phyloP scores from a whole-genome alignment of 768 basidiomycete species.

The Nevesoporus exiguus region DNA sequence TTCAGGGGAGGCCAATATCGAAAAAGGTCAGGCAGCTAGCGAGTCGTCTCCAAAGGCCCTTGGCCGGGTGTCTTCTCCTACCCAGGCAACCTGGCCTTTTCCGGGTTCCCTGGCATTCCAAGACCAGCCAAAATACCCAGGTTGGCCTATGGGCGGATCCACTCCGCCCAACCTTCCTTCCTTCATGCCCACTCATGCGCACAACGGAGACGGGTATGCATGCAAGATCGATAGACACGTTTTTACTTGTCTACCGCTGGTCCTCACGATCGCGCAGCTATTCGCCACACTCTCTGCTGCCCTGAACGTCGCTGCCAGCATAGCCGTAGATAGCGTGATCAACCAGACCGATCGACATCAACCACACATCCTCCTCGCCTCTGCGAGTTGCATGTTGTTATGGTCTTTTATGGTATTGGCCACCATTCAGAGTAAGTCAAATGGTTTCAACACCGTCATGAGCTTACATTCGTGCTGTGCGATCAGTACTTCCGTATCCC shows the following conservation, averaged over 20 bases:
- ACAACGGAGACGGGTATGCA: neutral
- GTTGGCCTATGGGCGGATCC: neutral
- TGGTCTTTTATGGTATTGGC: slow-evolving; percentile 24
- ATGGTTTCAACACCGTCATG: neutral
- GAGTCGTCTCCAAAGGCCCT: slow-evolving; percentile 3
- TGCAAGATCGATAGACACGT: neutral
- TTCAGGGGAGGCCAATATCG: slow-evolving; percentile 1
- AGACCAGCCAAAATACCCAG: neutral
- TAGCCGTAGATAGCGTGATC: slow-evolving; percentile 2
- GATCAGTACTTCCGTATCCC: slow-evolving; percentile 18
- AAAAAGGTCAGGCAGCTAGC: slow-evolving; percentile 11
- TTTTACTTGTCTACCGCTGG: slow-evolving; percentile 5
- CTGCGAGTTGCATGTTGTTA: slow-evolving; percentile 18
- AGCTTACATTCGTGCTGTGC: neutral
- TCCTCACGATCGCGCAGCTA: slow-evolving; percentile 19
- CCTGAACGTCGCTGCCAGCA: slow-evolving; percentile 15
- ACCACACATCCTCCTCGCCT: slow-evolving; percentile 16
- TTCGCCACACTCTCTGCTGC: slow-evolving; percentile 25
- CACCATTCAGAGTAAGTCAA: slow-evolving; percentile 24
- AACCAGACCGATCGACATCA: neutral
- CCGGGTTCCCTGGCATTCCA: slow-evolving; percentile 27
- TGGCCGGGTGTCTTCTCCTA: slow-evolving; percentile 29
- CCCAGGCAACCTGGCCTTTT: slow-evolving; percentile 32
- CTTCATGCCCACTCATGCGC: neutral
- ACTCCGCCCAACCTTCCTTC: slow-evolving; percentile 1